phyloP scores from a whole-genome alignment of 2,329 filamentous ascomycete species.

The Tolypocladium paradoxum region DNA sequence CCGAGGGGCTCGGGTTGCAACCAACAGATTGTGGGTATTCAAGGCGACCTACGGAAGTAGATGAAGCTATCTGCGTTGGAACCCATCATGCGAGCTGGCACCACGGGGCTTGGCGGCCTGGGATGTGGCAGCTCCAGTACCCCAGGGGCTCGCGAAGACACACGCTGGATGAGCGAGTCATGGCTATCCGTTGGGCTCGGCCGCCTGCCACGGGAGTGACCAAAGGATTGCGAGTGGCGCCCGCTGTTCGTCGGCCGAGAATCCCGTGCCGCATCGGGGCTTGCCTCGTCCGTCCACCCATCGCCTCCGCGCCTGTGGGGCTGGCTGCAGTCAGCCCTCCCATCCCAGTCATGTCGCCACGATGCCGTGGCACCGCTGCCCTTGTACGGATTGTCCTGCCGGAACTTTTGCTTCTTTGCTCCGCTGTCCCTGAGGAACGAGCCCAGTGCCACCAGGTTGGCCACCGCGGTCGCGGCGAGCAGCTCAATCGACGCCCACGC shows the following conservation, averaged over 20 bases:
- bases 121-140: not conserved
- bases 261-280: not conserved
- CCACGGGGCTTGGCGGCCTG: not conserved
- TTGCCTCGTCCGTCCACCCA: not conserved
- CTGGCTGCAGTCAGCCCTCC: not conserved
- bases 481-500: slow-evolving; percentile 89
- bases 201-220: too few species aligned
- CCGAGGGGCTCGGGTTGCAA: not conserved
- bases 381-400: slow-evolving; percentile 30
- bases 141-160: not conserved
- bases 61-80: not conserved
- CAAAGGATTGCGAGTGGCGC: not conserved
- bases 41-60: not conserved
- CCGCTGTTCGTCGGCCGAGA: not conserved
- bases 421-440: slow-evolving; percentile 88
- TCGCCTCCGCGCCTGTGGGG: not conserved
- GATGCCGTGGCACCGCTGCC: not conserved
- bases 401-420: slow-evolving; percentile 79
- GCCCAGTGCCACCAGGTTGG: slow-evolving; percentile 81
- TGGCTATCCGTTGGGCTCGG: not conserved
- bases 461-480: slow-evolving; percentile 74
- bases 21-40: not conserved
- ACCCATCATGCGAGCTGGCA: not conserved
- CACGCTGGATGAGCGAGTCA: not conserved
- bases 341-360: not conserved